Conservation (phyloP, 495 filamentous ascomycete genomes). For the Pseudomonodictys pantanalensis region DNA sequence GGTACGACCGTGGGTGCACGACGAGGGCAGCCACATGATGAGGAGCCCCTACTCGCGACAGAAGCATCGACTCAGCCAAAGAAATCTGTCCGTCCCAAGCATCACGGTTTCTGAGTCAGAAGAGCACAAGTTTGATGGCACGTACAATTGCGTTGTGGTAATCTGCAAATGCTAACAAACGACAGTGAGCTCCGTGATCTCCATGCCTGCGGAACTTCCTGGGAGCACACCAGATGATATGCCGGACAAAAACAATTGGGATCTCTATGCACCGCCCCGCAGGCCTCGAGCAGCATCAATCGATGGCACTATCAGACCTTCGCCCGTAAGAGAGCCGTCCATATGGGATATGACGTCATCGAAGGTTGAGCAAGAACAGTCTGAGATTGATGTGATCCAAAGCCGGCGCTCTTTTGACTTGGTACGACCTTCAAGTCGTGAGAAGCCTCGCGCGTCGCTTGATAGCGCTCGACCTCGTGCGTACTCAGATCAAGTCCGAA, state of each 20-base stretch:
- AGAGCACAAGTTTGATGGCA: constrained; percentile 5
- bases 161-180: background rate
- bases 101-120: constrained; percentile 21
- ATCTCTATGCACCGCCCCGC: constrained; percentile 19
- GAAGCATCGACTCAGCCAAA: constrained; percentile 23
- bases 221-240: constrained; percentile 28
- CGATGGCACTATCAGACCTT: too few relatives aligned
- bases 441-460: background rate
- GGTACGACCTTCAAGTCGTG: background rate
- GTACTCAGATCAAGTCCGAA: background rate
- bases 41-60: constrained; percentile 24
- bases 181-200: constrained; percentile 10
- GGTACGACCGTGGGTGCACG: constrained; percentile 12
- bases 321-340: too few relatives aligned
- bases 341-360: background rate
- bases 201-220: constrained; percentile 16
- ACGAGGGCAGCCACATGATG: background rate
- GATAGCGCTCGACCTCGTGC: background rate
- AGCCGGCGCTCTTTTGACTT: background rate
- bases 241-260: constrained; percentile 20
- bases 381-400: background rate
- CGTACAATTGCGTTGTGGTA: background rate
- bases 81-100: constrained; percentile 23
- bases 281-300: constrained; percentile 4
- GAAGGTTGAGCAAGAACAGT: too few relatives aligned